These are phyloP conservation scores for Lipomyces starkeyi DNA, from an alignment of 805 yeast genomes.

Conservation along the genomic window DNA sequence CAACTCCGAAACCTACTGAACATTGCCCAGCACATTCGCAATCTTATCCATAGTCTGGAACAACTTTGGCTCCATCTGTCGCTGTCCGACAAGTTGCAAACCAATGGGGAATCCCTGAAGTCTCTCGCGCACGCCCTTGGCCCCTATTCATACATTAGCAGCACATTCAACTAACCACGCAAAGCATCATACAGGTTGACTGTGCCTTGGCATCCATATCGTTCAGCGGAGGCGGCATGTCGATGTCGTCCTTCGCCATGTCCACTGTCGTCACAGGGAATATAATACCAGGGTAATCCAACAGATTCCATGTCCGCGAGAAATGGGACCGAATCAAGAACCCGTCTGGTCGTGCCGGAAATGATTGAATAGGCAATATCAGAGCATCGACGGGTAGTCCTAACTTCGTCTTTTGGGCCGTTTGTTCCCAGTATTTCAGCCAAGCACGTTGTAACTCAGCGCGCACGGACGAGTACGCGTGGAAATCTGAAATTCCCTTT, in stretches of 20 bases:
- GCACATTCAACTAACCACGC: not conserved
- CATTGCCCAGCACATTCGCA: constrained; percentile 10
- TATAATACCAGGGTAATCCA: constrained; percentile 36
- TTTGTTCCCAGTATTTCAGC: constrained; percentile 33
- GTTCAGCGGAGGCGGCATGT: constrained; percentile 33
- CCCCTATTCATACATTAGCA: constrained; percentile 9
- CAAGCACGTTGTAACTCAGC: constrained; percentile 35
- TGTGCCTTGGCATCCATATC: constrained; percentile 32
- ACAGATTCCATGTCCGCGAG: constrained; percentile 33
- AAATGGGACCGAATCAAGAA: constrained; percentile 35
- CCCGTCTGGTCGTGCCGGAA: constrained; percentile 37
- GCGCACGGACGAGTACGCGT: constrained; percentile 35
- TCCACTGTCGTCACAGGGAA: constrained; percentile 36
- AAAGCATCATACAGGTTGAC: constrained; percentile 22
- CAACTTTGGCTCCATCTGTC: constrained; percentile 39
- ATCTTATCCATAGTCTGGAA: constrained; percentile 34
- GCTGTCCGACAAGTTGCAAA: constrained; percentile 36
- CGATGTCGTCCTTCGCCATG: constrained; percentile 28
- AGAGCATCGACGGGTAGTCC: constrained; percentile 37
- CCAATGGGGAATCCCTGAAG: constrained; percentile 35
- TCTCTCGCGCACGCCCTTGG: constrained; percentile 23
- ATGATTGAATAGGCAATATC: constrained; percentile 35
- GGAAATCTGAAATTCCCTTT: constrained; percentile 30
- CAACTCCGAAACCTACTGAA: not conserved
- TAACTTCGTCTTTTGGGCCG: constrained; percentile 31